These are phyloP conservation scores for Dactylonectria estremocensis DNA, from an alignment of 2,329 filamentous ascomycete species.

Conservation along the genomic window DNA sequence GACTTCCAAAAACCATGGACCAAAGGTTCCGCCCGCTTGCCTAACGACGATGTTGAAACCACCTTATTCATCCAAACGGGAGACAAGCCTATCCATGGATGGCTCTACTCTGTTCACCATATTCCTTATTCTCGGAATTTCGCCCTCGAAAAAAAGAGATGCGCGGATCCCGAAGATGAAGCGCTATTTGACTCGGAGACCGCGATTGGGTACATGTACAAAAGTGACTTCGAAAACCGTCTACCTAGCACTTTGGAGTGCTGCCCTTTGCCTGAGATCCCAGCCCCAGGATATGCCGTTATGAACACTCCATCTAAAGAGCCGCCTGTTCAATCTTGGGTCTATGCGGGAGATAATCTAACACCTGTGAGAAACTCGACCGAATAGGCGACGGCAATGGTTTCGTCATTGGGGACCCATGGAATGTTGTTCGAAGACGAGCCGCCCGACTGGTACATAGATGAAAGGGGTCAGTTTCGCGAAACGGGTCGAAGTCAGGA, in stretches of 20 bases:
- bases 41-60: slow-evolving; percentile 24
- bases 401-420: slow-evolving; percentile 31
- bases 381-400: slow-evolving; percentile 40
- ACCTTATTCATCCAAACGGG: slow-evolving; percentile 37
- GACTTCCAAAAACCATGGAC: slow-evolving; percentile 31
- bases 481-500: slow-evolving; percentile 31
- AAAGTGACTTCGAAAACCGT: slow-evolving; percentile 35
- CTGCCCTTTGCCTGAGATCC: slow-evolving; percentile 9
- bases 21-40: neutral
- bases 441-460: slow-evolving; percentile 43
- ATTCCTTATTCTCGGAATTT: slow-evolving; percentile 18
- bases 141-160: slow-evolving; percentile 19
- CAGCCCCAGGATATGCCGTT: neutral
- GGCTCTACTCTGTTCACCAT: slow-evolving; percentile 31
- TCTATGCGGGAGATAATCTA: neutral
- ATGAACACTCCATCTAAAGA: neutral
- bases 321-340: neutral
- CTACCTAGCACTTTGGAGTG: slow-evolving; percentile 23
- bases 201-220: slow-evolving; percentile 36
- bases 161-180: slow-evolving; percentile 22
- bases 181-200: slow-evolving; percentile 31
- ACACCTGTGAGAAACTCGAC: slow-evolving; percentile 29
- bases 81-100: slow-evolving; percentile 21
- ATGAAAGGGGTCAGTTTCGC: slow-evolving; percentile 40
- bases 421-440: slow-evolving; percentile 38